Base-by-base conservation (phyloP, 192 early-diverging fungal genomes). In the Umbelopsis ramanniana region DNA sequence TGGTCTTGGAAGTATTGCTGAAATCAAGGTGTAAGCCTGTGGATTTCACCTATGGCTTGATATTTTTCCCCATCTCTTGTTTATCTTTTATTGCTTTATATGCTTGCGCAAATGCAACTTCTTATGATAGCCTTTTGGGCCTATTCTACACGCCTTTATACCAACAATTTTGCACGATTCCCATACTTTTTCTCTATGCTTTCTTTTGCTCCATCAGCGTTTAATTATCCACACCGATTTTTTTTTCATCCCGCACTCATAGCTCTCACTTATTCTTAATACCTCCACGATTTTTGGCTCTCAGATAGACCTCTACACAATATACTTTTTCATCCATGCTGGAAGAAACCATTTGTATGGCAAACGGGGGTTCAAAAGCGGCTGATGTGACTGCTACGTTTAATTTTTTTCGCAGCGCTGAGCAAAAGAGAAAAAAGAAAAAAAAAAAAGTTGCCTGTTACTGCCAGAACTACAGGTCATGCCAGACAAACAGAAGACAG, bases 401-500 rank as follows among this genome's bases (percentile, higher is more conserved):
- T 63, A 6, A 63, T 63, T 63, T 63, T 29, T 29, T 29, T 35
- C 17, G 26, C 33, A 29, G 3, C 5, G 57, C 57, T 46, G 46
- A 46, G 26, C 26, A 24, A 57, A 57, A 57, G 22, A 29, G 3
- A 26, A 26, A 54, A 54, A 54, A 52, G 6, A n/a, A 37, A 29
- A 63, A 63, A 63, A 63, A 63, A 63, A 37, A 63, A n/a, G 57
- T 19, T 37, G 57, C 6, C 23, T 33, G 14, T 63, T 29, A 38
- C 15, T 37, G 57, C 33, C 29, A 7, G 3, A 54, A 26, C 21
- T 54, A 54, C 53, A 26, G 53, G 53, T 54, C 29, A 63, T 63
- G 57, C 57, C 57, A 37, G 57, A 29, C 46, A 38, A 46, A 67
- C 45, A 74, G 43, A 52, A 90, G 74, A 87, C 83, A 76, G 33